Evolutionary conservation across 1,284 basidiomycete genomes (phyloP), one percentile per base, ranked within the genome.

Genomic region (Cutaneotrichosporon sp.): DNA sequence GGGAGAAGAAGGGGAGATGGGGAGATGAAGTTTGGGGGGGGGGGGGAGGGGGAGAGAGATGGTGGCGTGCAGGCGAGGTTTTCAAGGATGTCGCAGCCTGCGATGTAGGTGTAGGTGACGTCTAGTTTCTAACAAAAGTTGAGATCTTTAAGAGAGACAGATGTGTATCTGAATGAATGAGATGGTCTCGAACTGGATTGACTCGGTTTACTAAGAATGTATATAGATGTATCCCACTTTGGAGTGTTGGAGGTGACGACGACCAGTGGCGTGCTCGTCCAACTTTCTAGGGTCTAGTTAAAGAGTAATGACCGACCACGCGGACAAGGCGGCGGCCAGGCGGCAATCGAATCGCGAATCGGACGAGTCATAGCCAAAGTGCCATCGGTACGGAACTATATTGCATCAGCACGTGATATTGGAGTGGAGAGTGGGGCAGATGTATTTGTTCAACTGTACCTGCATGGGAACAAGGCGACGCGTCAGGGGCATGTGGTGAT

Each of bases 191-290:
- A 26, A 26, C 16, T 40, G 38, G 38, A 40, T 5, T 14, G 38
- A 40, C 1, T 40, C 38, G 38, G 16, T 11, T 40, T 3, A 10
- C 13, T 26, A 26, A 26, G 26, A 26, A 40, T 16, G 38, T 40
- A 5, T 11, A 36, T 14, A 16, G 38, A 26, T 26, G 26, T 26
- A 26, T 26, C 26, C 26, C 26, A 26, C 26, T 26, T 26, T 26
- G 26, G 26, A 26, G 26, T 26, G 26, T 26, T 26, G 26, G n/a
- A n/a, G n/a, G 26, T 26, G 26, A 51, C 22, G 5, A 13, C 49
- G 22, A 51, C 22, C 49, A 51, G 49, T 51, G 49, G 49, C 49
- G 49, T 51, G 49, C 49, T 51, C 49, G 16, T 10, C 16, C 49
- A 30, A 36, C 26, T 26, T 26, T 26, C 26, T 26, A 26, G 26